Percentiles rank a stretch among this genome's conserved stretches.
phyloP scores from a whole-genome alignment of 2,329 filamentous ascomycete genomes.

The Aspergillus sp. region DNA sequence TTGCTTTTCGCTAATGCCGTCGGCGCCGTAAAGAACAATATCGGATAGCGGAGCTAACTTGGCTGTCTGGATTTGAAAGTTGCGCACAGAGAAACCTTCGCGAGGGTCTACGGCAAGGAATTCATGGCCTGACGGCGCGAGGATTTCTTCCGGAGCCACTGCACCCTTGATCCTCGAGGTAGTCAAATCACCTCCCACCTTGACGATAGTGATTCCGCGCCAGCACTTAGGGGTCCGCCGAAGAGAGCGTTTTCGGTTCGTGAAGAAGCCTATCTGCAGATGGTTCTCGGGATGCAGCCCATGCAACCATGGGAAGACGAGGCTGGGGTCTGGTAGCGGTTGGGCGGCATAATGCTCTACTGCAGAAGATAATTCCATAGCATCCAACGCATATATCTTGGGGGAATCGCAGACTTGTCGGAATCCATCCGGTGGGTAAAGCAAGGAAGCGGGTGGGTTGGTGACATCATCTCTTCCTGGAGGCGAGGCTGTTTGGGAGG shows the following conservation, averaged over 20 bases:
- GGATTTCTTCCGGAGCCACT: constrained; percentile 75
- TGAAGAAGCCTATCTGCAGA: constrained; percentile 87
- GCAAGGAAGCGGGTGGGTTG: constrained; percentile 63
- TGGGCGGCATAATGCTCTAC: constrained; percentile 75
- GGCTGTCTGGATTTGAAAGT: constrained; percentile 93
- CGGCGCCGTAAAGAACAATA: constrained; percentile 86
- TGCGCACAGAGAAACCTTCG: constrained; percentile 91
- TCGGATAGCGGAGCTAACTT: constrained; percentile 88
- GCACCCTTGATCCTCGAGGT: constrained; percentile 81
- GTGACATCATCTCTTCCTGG: constrained; percentile 55
- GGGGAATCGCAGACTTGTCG: constrained; percentile 55
- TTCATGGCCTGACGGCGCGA: constrained; percentile 57
- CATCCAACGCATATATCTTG: constrained; percentile 70
- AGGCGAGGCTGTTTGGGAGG: constrained; percentile 66
- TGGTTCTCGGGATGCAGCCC: constrained; percentile 86
- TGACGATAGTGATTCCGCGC: constrained; percentile 80
- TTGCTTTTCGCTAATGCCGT: constrained; percentile 59
- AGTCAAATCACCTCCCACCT: constrained; percentile 77
- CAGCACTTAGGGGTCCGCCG: constrained; percentile 73
- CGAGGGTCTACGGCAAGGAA: constrained; percentile 83
- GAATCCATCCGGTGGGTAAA: constrained; percentile 71
- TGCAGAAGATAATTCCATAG: constrained; percentile 66
- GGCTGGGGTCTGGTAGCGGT: constrained; percentile 77
- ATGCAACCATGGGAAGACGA: constrained; percentile 95
- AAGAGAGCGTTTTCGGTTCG: constrained; percentile 68